phyloP scores from a whole-genome alignment of 352 stramenopile genomes.

The Pythium myriotylum region DNA sequence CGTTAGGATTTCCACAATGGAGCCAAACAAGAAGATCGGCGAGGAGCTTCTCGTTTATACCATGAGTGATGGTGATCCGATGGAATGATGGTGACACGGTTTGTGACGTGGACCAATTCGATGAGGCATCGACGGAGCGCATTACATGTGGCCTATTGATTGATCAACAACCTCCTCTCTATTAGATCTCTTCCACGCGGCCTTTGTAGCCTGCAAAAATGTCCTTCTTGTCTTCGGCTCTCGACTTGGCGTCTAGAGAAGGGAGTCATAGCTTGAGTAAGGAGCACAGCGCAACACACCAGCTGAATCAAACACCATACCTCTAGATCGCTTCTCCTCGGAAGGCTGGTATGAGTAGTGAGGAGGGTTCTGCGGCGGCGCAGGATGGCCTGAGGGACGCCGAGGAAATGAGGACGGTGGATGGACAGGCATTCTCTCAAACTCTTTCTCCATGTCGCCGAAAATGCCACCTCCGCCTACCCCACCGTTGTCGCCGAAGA shows the following conservation, averaged over 20 bases:
- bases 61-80: not conserved
- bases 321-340: constrained; percentile 31
- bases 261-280: no score
- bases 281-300: no score
- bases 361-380: constrained; percentile 51
- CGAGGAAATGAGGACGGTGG: constrained; percentile 44
- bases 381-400: constrained; percentile 39
- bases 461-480: constrained; percentile 47
- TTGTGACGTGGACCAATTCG: not conserved
- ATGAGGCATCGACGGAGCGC: no score
- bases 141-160: no score
- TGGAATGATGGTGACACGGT: not conserved
- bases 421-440: constrained; percentile 61
- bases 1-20: constrained; percentile 10
- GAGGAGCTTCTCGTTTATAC: not conserved
- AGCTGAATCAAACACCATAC: no score
- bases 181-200: constrained; percentile 69
- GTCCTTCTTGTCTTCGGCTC: constrained; percentile 57
- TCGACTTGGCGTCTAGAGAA: constrained; percentile 35
- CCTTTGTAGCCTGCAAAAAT: constrained; percentile 73
- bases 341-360: constrained; percentile 81
- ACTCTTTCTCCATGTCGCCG: constrained; percentile 64
- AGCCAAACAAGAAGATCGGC: not conserved
- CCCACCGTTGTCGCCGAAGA: constrained; percentile 30
- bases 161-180: no score